Evolutionary conservation across 2,329 filamentous ascomycete species (phyloP).

Genomic region (Emydomyces testavorans): DNA sequence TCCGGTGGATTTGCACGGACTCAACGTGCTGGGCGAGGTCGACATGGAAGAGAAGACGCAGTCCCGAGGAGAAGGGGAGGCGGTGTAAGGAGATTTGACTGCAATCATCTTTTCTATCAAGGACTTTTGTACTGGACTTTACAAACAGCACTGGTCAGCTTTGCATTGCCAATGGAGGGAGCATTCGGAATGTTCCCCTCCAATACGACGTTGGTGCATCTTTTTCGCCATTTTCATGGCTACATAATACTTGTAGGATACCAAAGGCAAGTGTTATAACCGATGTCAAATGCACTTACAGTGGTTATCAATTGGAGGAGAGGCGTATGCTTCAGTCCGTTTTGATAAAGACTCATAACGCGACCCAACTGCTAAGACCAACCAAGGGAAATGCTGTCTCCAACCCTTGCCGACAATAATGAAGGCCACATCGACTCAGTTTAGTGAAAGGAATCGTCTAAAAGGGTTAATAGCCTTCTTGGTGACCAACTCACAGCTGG

Average conservation of each 20-base stretch:
- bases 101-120: conserved; percentile 10
- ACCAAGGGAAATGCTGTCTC: not conserved
- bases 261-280: not conserved
- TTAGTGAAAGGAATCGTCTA: not conserved
- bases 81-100: conserved; percentile 4
- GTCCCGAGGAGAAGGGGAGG: conserved; percentile 6
- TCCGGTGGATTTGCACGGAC: not conserved
- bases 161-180: not conserved
- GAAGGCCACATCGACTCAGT: not conserved
- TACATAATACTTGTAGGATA: not conserved
- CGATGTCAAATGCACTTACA: not conserved
- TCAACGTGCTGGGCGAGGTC: not conserved
- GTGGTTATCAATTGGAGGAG: not conserved
- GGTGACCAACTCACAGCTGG: not conserved
- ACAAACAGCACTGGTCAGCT: not conserved
- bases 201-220: not conserved
- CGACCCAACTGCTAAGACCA: not conserved
- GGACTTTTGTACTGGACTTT: not conserved
- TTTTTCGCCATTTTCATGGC: not conserved
- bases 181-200: not conserved
- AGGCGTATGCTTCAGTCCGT: not conserved
- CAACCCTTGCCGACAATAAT: not conserved
- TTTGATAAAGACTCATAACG: not conserved
- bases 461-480: not conserved
- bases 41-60: conserved; percentile 4